Base-by-base conservation (phyloP, 2,329 filamentous ascomycete species). In the Eurotiales sp. region DNA sequence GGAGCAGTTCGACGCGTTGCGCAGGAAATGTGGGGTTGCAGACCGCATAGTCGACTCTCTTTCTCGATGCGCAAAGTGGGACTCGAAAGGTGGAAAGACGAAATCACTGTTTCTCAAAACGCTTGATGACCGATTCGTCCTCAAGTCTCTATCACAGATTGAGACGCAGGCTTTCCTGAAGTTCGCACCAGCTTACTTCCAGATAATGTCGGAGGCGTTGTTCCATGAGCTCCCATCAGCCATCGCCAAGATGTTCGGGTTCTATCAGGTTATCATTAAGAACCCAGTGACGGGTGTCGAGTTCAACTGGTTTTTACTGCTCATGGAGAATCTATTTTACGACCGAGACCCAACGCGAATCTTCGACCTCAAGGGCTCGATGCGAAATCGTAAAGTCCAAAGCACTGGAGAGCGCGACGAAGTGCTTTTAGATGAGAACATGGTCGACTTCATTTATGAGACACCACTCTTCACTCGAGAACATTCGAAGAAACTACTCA, bases 261-360 rank as follows among this genome's bases (percentile, higher is more conserved):
- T 99, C 68, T 99, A 96, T 73, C 92, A 97, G 62, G 87, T 99
- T 44, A 87, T 92, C 58, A 96, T 99, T 73, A 96, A 95, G 73
- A 97, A 97, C 61, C 89, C 93, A 0, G 78, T 82, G 15, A 96
- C 91, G 0, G 91, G 90, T 45, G 88, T 88, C 0, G 93, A 99
- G 66, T 92, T 96, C 69, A 95, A 95, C 66, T 89, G 92, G 70
- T 95, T 95, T 69, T 79, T 99, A 48, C 77, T 99, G 4, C 80
- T 99, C 15, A 99, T 97, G 84, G 93, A 99, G 72, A 99, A 99
- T 60, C 75, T 99, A 14, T 99, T 99, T 69, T 99, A 99, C 64
- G 93, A 97, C 65, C 87, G 93, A 23, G 84, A 84, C 15, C 90
- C 91, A 0, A 92, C 88, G 25, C 85, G 93, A 37, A 91, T 91